These are phyloP conservation scores for Tricholomella constricta DNA, from an alignment of 768 basidiomycete genomes.

Conservation along the genomic window DNA sequence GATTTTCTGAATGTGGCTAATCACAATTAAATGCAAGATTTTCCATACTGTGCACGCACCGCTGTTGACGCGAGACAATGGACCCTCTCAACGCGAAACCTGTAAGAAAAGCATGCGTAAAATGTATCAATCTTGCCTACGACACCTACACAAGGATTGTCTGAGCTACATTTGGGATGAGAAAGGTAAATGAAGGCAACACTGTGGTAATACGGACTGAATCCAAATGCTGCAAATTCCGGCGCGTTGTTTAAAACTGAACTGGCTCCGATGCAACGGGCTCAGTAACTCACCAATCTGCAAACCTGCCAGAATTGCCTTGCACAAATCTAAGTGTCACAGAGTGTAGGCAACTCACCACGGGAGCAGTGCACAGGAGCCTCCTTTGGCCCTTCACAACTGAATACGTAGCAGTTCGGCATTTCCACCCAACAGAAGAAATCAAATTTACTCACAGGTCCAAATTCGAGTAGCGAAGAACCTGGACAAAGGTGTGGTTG, in stretches of 20 bases:
- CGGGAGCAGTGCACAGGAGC: background rate
- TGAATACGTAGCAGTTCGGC: too few species aligned
- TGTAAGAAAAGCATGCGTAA: background rate
- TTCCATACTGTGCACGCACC: background rate
- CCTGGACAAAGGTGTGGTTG: background rate
- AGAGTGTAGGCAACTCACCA: background rate
- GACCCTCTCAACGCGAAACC: background rate
- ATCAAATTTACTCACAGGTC: too few species aligned
- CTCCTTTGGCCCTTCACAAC: background rate
- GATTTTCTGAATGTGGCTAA: background rate
- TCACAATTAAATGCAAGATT: too few species aligned
- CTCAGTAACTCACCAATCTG: background rate
- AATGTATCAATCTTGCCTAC: background rate
- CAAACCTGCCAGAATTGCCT: background rate
- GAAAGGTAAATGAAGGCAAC: too few species aligned
- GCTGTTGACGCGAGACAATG: background rate
- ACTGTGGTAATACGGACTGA: background rate
- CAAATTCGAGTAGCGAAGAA: background rate
- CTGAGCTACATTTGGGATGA: background rate
- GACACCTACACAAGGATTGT: background rate
- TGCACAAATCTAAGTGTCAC: background rate
- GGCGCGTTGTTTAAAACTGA: background rate
- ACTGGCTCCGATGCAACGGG: too few species aligned
- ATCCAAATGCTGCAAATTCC: background rate
- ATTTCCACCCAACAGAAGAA: too few species aligned